phyloP scores from a whole-genome alignment of 768 basidiomycete genomes.

The Leccinellum luteum region DNA sequence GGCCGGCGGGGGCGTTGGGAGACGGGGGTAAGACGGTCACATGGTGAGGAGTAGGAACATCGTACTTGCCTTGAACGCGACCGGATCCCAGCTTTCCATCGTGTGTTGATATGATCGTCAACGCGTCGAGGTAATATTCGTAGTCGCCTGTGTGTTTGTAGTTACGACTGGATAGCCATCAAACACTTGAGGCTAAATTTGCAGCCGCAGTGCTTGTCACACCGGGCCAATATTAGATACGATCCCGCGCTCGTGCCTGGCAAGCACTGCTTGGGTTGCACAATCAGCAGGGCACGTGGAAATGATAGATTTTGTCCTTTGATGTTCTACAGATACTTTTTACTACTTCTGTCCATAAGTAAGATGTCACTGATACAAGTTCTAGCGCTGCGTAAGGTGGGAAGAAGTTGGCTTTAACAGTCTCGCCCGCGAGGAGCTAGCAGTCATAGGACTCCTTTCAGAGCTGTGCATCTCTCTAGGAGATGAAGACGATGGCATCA shows the following conservation, averaged over 20 bases:
- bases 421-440: constrained; percentile 5
- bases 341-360: not conserved
- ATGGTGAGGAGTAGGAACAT: too few relatives aligned
- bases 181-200: not conserved
- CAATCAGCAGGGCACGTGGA: not conserved
- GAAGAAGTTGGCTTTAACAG: constrained; percentile 20
- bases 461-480: constrained; percentile 1
- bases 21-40: too few relatives aligned
- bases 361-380: constrained; percentile 1
- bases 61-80: too few relatives aligned
- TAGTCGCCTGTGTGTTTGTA: not conserved
- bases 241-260: not conserved
- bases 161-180: not conserved
- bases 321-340: constrained; percentile 6
- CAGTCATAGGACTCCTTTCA: not conserved
- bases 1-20: too few relatives aligned
- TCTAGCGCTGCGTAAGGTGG: constrained; percentile 19
- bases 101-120: not conserved
- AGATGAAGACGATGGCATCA: constrained; percentile 14
- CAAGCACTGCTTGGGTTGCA: too few relatives aligned
- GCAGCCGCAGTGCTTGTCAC: not conserved
- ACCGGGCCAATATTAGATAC: not conserved
- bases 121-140: not conserved
- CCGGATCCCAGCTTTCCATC: constrained; percentile 32
- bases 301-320: not conserved